Base-by-base conservation (phyloP, 2,329 filamentous ascomycete genomes). In the Fusarium cicatricum region DNA sequence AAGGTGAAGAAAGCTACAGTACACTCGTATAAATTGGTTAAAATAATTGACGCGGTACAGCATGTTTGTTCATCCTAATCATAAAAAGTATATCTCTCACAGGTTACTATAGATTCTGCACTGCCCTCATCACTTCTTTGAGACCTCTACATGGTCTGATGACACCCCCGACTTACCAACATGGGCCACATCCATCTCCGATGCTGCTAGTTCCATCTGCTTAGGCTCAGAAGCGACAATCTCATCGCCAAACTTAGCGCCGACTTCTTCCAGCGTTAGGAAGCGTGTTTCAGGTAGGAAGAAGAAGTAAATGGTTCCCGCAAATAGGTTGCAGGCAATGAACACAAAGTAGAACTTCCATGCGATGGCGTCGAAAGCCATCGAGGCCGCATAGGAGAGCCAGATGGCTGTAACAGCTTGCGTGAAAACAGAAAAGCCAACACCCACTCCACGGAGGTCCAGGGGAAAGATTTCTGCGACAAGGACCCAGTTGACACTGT, bases 281-380 rank as follows among this genome's bases (percentile, higher is more conserved):
- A 68, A 66, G 11, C 70, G 69, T 0, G 73, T 75, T 60, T 75
- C 71, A 5, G 72, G 72, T 1, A 76, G 62, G 55, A 67, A 75
- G 48, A 74, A 64, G n/a, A 53, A 66, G 51, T 73, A 76, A 8
- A 74, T 56, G 1, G 65, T 58, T 4, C 55, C 68, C 2, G 72
- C 67, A 21, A 71, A 63, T 0, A 74, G 11, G 39, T 72, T 73
- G 28, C 60, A 66, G 0, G 61, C 70, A 15, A 74, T 73, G 33
- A 75, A 73, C 4, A 74, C 67, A 16, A 72, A 68, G 54, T 73
- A 74, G 44, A 69, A 73, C 39, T 52, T 67, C 70, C 71, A 74
- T 4, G 53, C 44, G 26, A 74, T 68, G 3, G 51, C 55, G 12
- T 70, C 65, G 11, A 74, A 71, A 0, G 70, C 71, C 8, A 66